Base-by-base conservation (phyloP, 1,139 yeast genomes). In the Scheffersomyces lignicola region DNA sequence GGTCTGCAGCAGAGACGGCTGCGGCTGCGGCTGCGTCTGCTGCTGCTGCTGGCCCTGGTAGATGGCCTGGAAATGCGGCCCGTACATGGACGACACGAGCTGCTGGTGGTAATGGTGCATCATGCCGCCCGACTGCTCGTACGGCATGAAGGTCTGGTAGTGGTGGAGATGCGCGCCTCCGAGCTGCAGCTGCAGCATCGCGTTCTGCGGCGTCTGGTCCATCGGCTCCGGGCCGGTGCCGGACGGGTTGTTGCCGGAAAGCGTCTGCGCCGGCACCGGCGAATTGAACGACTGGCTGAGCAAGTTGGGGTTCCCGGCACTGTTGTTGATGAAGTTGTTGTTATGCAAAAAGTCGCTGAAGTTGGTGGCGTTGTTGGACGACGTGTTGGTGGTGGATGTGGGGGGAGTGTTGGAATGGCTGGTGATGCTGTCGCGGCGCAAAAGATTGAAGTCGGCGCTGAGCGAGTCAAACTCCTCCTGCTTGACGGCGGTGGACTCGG, bases 301-400 rank as follows among this genome's bases (percentile, higher is more conserved):
- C n/a, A 22, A 15, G 10, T 11, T 29, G 11, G 16, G 28, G 29
- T 8, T 33, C 28, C 10, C 12, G 3, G 38, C 34, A 24, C 43
- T 44, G 35, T 45, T 44, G 6, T 48, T 47, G 18, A 55, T 54
- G 28, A 55, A 53, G 23, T 54, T 53, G 35, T 55, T 55, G 28
- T 48, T 55, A 23, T 43, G 49, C 9, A 55, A 41, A 27, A 55
- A 55, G 18, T 51, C 54, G 36, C 48, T 51, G 35, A 54, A 54
- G 34, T 49, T 52, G 13, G 51, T 27, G 21, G 42, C 21, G 17
- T 31, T 34, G 10, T 24, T 24, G 16, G 5, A 14, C 20, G 42
- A 32, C 26, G 17, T 31, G 24, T 21, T 16, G n/a, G 18, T 17
- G 10, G 34, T 10, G 11, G 21, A 14, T 18, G 29, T 25, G 11